Conservation (phyloP, 192 early-diverging fungal genomes). For the Backusella psychrophila region DNA sequence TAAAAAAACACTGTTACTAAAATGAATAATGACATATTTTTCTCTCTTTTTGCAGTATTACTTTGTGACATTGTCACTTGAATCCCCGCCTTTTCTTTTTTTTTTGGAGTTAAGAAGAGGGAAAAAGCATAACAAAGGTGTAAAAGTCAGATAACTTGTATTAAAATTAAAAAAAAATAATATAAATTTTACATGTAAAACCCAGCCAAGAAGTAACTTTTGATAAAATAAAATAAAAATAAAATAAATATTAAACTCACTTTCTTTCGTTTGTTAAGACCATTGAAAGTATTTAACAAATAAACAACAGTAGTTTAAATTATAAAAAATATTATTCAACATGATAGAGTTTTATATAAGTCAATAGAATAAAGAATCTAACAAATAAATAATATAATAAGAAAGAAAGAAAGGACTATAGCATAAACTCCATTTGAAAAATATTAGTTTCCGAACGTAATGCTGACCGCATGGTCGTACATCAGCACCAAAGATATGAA, state of each 20-base stretch:
- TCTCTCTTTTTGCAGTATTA: not conserved
- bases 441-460: slow-evolving; percentile 4
- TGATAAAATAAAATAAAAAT: not conserved
- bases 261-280: slow-evolving; percentile 6
- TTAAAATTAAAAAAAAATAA: slow-evolving; percentile 1
- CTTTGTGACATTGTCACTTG: slow-evolving; percentile 14
- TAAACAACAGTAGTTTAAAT: not conserved
- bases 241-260: not conserved
- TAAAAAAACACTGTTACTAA: slow-evolving; percentile 4
- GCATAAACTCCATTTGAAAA: slow-evolving; percentile 1
- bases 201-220: slow-evolving; percentile 3
- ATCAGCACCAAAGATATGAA: slow-evolving; percentile 6
- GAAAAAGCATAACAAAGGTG: slow-evolving; percentile 3
- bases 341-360: not conserved
- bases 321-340: not conserved
- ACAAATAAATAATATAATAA: not conserved
- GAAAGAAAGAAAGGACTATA: not conserved
- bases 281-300: not conserved
- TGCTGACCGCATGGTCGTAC: slow-evolving; percentile 6
- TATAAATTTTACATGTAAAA: not conserved
- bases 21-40: not conserved
- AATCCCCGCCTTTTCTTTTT: slow-evolving; percentile 3
- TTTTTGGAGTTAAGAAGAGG: not conserved
- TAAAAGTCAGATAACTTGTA: not conserved
- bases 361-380: not conserved